A percentile compares a stretch with the other conserved stretches of the same genome.
These are phyloP conservation scores for Ciborinia camelliae DNA, from an alignment of 2,329 filamentous ascomycete genomes.

Conservation along the genomic window DNA sequence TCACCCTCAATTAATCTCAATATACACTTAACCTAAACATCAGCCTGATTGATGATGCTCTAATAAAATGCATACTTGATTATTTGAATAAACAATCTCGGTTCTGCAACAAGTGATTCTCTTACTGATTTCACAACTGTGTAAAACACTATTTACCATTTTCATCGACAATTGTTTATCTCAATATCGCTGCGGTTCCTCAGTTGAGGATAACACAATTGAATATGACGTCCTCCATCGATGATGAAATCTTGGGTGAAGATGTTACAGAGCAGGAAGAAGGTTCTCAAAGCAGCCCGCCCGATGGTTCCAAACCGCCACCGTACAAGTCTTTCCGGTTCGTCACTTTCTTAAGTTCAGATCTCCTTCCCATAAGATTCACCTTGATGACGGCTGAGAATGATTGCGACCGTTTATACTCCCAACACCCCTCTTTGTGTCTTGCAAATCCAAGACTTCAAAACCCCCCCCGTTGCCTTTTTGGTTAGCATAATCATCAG, in stretches of 20 bases:
- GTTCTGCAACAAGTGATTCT: conserved; percentile 1
- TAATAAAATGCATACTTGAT: conserved; percentile 8
- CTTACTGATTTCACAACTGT: not conserved
- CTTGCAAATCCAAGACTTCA: not conserved
- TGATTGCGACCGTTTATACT: not conserved
- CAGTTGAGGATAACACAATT: not conserved
- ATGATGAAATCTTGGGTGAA: conserved; percentile 16
- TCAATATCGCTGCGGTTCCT: not conserved
- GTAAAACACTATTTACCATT: too few relatives aligned
- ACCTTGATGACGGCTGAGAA: not conserved
- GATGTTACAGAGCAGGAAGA: conserved; percentile 11
- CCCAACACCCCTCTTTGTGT: not conserved
- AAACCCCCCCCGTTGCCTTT: not conserved
- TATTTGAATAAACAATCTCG: not conserved
- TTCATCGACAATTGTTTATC: not conserved
- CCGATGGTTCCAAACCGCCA: not conserved
- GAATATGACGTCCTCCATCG: conserved; percentile 10
- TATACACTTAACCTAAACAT: not conserved
- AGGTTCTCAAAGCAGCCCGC: conserved; percentile 2
- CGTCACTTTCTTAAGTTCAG: not conserved
- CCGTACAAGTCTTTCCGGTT: conserved; percentile 11
- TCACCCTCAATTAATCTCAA: conserved; percentile 6
- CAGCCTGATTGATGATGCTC: conserved; percentile 15
- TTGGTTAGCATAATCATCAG: not conserved
- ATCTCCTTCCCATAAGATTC: not conserved